Evolutionary conservation across 495 filamentous ascomycete species (phyloP).

Genomic region (Xylaria telfairii): DNA sequence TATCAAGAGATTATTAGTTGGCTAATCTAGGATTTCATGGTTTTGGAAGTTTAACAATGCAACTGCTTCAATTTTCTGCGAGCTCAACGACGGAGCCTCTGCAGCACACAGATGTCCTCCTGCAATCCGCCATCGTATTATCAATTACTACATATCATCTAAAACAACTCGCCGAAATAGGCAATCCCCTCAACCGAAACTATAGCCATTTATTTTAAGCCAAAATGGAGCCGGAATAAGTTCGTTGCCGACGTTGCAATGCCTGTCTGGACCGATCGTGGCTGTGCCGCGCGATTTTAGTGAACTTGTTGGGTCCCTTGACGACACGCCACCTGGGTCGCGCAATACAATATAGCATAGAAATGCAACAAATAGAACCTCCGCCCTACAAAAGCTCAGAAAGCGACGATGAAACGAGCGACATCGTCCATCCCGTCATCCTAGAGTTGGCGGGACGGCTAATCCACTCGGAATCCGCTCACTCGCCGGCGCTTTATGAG

Average conservation of each 20-base stretch:
- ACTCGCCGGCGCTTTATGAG: slow-evolving; percentile 14
- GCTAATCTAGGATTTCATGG: background rate
- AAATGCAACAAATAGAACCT: background rate
- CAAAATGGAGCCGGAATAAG: slow-evolving; percentile 9
- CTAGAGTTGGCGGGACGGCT: slow-evolving; percentile 1
- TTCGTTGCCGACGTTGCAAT: slow-evolving; percentile 5
- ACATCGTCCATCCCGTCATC: slow-evolving; percentile 15
- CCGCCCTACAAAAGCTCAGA: slow-evolving; percentile 1
- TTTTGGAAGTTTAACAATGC: background rate
- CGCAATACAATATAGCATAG: background rate
- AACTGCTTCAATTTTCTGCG: background rate
- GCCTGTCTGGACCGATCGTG: background rate
- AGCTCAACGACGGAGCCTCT: background rate
- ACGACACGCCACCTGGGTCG: background rate
- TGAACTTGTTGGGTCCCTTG: background rate
- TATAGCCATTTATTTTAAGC: no score
- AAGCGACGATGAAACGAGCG: background rate
- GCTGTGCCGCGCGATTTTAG: slow-evolving; percentile 1
- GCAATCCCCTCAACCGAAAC: background rate
- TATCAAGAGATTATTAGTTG: slow-evolving; percentile 26
- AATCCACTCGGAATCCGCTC: slow-evolving; percentile 8
- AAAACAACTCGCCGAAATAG: background rate
- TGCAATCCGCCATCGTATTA: background rate
- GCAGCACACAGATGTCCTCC: background rate
- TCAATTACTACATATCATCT: background rate